phyloP scores from a whole-genome alignment of 345 rosid species.

The Syzygium aqueum region DNA sequence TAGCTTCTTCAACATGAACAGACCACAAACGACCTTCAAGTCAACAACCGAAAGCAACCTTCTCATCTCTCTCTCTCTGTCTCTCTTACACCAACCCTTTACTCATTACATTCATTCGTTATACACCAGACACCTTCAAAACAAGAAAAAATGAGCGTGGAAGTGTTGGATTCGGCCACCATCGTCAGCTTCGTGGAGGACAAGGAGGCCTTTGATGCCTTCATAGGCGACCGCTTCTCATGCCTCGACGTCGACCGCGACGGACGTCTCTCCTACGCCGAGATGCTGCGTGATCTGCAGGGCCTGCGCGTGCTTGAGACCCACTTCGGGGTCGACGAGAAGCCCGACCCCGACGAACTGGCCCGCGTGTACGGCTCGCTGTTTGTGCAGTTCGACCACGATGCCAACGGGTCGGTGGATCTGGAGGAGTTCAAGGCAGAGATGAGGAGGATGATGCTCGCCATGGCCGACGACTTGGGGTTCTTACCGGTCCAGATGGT shows the following conservation, averaged over 20 bases:
- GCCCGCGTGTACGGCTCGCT: neutral
- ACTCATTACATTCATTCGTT: neutral
- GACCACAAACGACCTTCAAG: neutral
- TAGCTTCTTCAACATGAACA: neutral
- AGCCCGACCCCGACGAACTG: neutral
- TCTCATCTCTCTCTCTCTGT: neutral
- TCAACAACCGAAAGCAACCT: neutral
- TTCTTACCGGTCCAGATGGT: constrained; percentile 42
- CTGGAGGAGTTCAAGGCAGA: constrained; percentile 8
- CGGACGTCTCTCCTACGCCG: constrained; percentile 3
- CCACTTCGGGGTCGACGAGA: neutral
- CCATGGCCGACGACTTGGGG: constrained; percentile 9
- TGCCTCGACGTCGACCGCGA: neutral
- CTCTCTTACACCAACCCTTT: neutral
- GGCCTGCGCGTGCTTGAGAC: constrained; percentile 1
- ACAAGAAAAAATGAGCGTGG: neutral
- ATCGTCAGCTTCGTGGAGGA: constrained; percentile 1
- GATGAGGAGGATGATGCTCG: constrained; percentile 8
- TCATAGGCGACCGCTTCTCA: neutral
- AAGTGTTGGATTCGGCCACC: neutral
- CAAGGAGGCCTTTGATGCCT: neutral
- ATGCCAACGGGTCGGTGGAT: constrained; percentile 5
- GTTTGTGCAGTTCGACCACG: constrained; percentile 1
- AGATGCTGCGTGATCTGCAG: constrained; percentile 1
- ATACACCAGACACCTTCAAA: neutral